Evolutionary conservation across 2,329 filamentous ascomycete species (phyloP).

Genomic region (Fusarium sp.): DNA sequence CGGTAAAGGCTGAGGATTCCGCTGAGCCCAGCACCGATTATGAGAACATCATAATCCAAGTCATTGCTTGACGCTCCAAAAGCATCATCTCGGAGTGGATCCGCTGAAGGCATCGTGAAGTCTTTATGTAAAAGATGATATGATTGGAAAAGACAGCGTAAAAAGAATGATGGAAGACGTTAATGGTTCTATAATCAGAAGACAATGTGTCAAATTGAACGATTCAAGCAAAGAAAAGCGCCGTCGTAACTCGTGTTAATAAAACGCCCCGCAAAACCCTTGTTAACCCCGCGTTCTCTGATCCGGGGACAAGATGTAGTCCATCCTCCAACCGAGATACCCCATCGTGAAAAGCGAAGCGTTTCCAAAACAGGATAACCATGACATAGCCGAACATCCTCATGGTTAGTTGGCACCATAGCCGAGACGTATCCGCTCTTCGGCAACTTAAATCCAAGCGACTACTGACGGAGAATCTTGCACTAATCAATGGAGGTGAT

Average conservation of each 20-base stretch:
- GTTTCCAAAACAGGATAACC: slow-evolving; percentile 26
- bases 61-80: slow-evolving; percentile 5
- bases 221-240: neutral
- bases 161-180: neutral
- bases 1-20: slow-evolving; percentile 56
- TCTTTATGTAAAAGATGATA: neutral
- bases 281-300: slow-evolving; percentile 2
- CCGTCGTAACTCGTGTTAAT: neutral
- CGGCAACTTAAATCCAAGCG: neutral
- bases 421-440: neutral
- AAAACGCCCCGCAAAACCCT: neutral
- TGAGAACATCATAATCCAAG: slow-evolving; percentile 39
- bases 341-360: neutral
- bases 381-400: neutral
- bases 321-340: neutral
- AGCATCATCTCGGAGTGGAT: slow-evolving; percentile 10
- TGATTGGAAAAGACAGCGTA: neutral
- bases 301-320: neutral
- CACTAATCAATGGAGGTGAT: neutral
- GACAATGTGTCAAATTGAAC: neutral
- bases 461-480: neutral
- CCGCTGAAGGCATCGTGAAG: slow-evolving; percentile 26
- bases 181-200: neutral
- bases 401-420: neutral
- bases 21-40: slow-evolving; percentile 46